Evolutionary conservation across 495 filamentous ascomycete genomes (phyloP), one percentile per base, ranked within the genome.

Genomic region (Aspergillus campestris): DNA sequence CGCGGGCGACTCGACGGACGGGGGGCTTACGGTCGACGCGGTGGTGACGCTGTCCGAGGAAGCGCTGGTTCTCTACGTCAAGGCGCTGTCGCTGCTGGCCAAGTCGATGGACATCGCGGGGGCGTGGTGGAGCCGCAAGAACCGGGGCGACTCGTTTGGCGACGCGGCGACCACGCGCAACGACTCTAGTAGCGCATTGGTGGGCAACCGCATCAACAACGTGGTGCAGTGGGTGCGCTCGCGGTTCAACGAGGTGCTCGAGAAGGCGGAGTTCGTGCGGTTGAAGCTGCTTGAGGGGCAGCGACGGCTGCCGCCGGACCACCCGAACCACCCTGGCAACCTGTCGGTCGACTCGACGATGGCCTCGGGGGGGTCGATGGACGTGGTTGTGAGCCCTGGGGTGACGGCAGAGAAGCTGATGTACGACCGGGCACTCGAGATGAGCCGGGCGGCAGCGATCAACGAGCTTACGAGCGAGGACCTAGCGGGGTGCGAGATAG

Each of bases 71-170:
- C 74, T 98, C 13, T 98, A 95, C 55, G 89, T 98, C 35, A 97
- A 97, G 63, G 86, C 89, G 7, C 73, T 98, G 32, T 78, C 86
- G 8, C 75, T 97, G 42, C 75, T 97, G 6, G 86, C 87, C 10
- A 91, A 87, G 57, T 86, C 88, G n/a, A 98, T 96, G 87, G 89
- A 97, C 59, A 86, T 95, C 53, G 92, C 90, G 30, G 86, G 88
- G 15, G 75, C 78, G 14, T 98, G 90, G 94, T 97, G 92, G 92
- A 71, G 75, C 10, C 81, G 82, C 27, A 86, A 82, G 64, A 87
- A 73, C 47, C 77, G 81, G 5, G 73, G 78, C n/a, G 86, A 87
- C 38, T 61, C 74, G 0, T 72, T 72, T 49, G 67, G 60, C 18
- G 73, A 80, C 28, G 62, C 62, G 12, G 60, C 66, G 34, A 41